Conservation (phyloP, 176 grass and related monocot genomes). For the Cenchrus americanus region DNA sequence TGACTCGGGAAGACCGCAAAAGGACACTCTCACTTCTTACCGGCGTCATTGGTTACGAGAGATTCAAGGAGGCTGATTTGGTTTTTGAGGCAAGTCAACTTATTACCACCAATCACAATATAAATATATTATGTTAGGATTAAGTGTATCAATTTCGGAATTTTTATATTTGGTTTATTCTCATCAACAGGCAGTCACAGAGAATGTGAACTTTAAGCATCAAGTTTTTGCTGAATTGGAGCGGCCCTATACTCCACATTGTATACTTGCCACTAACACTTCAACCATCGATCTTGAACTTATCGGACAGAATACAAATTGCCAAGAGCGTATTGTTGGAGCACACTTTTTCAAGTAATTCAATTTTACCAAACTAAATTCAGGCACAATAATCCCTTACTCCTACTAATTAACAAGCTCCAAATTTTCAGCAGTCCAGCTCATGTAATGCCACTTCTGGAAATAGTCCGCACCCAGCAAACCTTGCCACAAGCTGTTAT, state of each 20-base stretch:
- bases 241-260: constrained; percentile 73
- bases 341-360: constrained; percentile 96
- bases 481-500: constrained; percentile 37
- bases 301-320: constrained; percentile 80
- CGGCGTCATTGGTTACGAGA: constrained; percentile 78
- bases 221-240: constrained; percentile 88
- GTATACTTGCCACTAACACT: constrained; percentile 85
- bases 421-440: constrained; percentile 52
- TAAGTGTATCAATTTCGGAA: neutral
- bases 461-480: constrained; percentile 77
- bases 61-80: constrained; percentile 79
- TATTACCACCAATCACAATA: neutral
- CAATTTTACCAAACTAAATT: neutral
- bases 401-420: neutral
- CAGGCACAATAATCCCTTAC: neutral
- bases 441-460: constrained; percentile 86
- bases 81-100: constrained; percentile 76
- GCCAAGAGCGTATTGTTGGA: constrained; percentile 75
- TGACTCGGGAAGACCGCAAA: constrained; percentile 72
- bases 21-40: constrained; percentile 73
- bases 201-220: constrained; percentile 88
- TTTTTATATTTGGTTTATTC: constrained; percentile 11
- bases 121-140: neutral
- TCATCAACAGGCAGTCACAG: constrained; percentile 67
- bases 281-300: constrained; percentile 94